Base-by-base conservation (phyloP, 257 asterid species). In the Schizonepeta tenuifolia region DNA sequence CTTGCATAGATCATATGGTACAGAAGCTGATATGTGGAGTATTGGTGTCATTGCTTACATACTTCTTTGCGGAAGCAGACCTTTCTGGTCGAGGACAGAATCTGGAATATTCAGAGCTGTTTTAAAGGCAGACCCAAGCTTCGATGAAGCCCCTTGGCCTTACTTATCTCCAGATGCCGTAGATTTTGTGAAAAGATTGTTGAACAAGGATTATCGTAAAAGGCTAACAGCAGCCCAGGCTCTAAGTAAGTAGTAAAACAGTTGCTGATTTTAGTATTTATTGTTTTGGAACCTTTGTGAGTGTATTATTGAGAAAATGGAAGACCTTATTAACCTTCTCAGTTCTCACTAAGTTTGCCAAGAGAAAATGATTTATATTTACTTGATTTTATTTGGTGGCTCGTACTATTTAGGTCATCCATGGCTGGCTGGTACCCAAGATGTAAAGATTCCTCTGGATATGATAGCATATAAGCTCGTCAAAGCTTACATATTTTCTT, bases 11-110 rank as follows among this genome's bases (percentile, higher is more conserved):
- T 86, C 98, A 28, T 92, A 92, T 71, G 97, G 98, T 75, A 87
- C 96, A 20, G 97, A 92, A 81, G 97, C 93, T 26, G 98, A 93
- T 80, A 90, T 90, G 95, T 93, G 98, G 98, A 90, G 98, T 70
- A 82, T 93, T 61, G 98, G 98, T 57, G 98, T 93, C 59, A 90
- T 90, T 80, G 93, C 92, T 64, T 93, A 90, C 44, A 90, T 90
- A 82, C 91, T 93, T 82, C 89, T 93, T 13, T 88, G 97, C 50
- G 97, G 97, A 80, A 92, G 97, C 80, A 88, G 92, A 28, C 95
- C 96, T 7, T 87, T 87, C 66, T 86, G 95, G 96, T 81, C 89
- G 7, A 84, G 89, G 77, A 83, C 92, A 0, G 96, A 88, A 64
- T 88, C 88, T 46, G 96, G 96, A 79, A 86, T 90, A 61, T 90